A percentile compares a stretch with the other conserved stretches of the same genome.
These are phyloP conservation scores for Medicago ruthenica DNA, from an alignment of 306 rosid species.

Conservation along the genomic window DNA sequence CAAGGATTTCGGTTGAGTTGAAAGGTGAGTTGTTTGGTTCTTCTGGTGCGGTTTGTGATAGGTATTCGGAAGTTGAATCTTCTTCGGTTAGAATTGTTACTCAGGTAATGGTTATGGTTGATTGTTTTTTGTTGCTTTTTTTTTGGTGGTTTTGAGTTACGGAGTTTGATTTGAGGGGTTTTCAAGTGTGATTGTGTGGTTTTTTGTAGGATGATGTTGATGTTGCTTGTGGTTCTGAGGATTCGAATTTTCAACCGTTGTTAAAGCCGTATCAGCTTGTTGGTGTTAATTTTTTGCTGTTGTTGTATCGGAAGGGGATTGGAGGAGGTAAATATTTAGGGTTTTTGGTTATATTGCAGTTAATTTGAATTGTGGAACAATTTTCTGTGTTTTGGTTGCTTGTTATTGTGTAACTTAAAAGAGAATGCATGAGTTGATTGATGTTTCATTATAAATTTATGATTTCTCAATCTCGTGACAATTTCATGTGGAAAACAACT, in stretches of 20 bases:
- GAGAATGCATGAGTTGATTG: not conserved
- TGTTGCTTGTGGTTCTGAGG: constrained; percentile 78
- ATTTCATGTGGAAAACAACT: constrained; percentile 7
- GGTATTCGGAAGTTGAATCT: constrained; percentile 84
- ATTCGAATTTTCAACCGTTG: constrained; percentile 85
- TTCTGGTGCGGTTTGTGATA: constrained; percentile 61
- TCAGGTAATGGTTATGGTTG: constrained; percentile 57
- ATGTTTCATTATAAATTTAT: not conserved
- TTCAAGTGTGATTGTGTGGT: constrained; percentile 1
- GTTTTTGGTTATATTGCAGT: constrained; percentile 14
- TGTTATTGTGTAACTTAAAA: not conserved
- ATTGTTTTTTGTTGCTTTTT: not conserved
- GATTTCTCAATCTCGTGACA: constrained; percentile 14
- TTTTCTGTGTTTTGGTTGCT: not conserved
- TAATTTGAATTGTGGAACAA: not conserved
- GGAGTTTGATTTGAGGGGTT: constrained; percentile 18
- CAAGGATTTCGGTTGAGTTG: constrained; percentile 83
- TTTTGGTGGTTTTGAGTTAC: not conserved
- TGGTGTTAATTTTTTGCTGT: constrained; percentile 93
- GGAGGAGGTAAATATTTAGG: constrained; percentile 80
- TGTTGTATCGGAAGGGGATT: constrained; percentile 81
- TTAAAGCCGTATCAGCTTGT: constrained; percentile 94
- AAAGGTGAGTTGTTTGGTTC: constrained; percentile 76
- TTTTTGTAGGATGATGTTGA: constrained; percentile 77
- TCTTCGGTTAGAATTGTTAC: constrained; percentile 83